Percentiles rank a stretch among this genome's conserved stretches.
Conservation (phyloP, 2,329 filamentous ascomycete species). For the Dactylonectria macrodidyma region DNA sequence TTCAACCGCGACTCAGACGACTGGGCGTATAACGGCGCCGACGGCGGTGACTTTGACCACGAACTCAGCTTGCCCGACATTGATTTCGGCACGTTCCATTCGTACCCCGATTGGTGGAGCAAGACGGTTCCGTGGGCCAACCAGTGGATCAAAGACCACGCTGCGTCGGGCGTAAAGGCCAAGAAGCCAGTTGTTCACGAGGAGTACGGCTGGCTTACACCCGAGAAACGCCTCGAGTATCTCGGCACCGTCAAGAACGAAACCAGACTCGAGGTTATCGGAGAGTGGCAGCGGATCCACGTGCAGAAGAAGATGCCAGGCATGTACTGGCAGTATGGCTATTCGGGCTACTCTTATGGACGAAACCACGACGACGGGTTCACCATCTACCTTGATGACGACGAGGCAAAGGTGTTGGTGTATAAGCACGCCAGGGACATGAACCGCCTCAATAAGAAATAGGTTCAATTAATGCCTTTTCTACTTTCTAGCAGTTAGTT, state of each 20-base stretch:
- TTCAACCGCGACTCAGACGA: slow-evolving; percentile 63
- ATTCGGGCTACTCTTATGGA: slow-evolving; percentile 65
- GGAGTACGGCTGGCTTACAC: slow-evolving; percentile 62
- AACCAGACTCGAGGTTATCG: slow-evolving; percentile 62
- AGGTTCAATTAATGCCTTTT: background rate
- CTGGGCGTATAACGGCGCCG: slow-evolving; percentile 62
- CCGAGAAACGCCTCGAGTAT: slow-evolving; percentile 62
- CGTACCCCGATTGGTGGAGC: slow-evolving; percentile 70
- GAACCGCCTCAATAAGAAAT: slow-evolving; percentile 44
- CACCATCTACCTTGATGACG: slow-evolving; percentile 68
- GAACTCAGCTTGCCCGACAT: slow-evolving; percentile 61
- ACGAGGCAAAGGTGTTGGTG: slow-evolving; percentile 60
- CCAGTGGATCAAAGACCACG: slow-evolving; percentile 71
- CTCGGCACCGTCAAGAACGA: slow-evolving; percentile 56
- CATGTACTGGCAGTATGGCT: slow-evolving; percentile 72
- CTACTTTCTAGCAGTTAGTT: too few relatives aligned
- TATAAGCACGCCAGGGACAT: slow-evolving; percentile 61
- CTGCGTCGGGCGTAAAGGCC: slow-evolving; percentile 54
- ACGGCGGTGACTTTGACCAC: slow-evolving; percentile 69
- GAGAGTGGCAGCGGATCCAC: slow-evolving; percentile 65
- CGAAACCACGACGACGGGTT: slow-evolving; percentile 70
- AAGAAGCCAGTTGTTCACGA: slow-evolving; percentile 68
- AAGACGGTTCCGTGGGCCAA: slow-evolving; percentile 67
- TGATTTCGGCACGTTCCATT: slow-evolving; percentile 70
- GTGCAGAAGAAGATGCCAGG: slow-evolving; percentile 65